Evolutionary conservation across 805 yeast genomes (phyloP), one percentile per base, ranked within the genome.

Genomic region (Candida golubevii): DNA sequence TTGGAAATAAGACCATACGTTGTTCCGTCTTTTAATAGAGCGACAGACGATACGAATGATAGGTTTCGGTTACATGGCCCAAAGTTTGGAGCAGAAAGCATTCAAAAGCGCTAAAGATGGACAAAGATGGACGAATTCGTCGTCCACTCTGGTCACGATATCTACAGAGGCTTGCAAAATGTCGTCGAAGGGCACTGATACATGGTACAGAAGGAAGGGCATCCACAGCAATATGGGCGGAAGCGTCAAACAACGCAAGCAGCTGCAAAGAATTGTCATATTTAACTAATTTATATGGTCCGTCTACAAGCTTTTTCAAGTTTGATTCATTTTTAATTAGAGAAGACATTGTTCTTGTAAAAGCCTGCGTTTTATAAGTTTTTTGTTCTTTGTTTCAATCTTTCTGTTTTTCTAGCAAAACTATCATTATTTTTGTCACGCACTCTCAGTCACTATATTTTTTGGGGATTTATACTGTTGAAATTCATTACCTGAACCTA

Each of bases 91-190:
- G 78, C 50, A 51, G 58, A 35, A 67, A 69, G 46, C 79, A 74
- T 51, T 60, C 62, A 41, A 51, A 59, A 48, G 34, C 63, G 57
- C 43, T 52, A 46, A 35, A 63, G 60, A 49, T 66, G 53, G 59
- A 62, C 54, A 46, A 35, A 63, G 60, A 49, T 66, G 53, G 59
- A 62, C 54, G 38, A 68, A 41, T 35, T 41, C 13, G 67, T 74
- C 18, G 88, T 87, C 4, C 80, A 79, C 55, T 90, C 90, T 59
- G 98, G 97, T 1, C 98, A 90, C 59, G 95, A 88, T 59, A 95
- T 97, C 4, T 71, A 79, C 44, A 69, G 82, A 43, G 96, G 97
- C 1, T 74, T 89, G 39, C 79, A 77, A 76, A 51, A 75, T 77
- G 48, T 88, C 72, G 61, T 72, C 96, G 3, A 79, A 78, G 55